Evolutionary conservation across 2,329 filamentous ascomycete species (phyloP).

Genomic region (Fusarium sp.): DNA sequence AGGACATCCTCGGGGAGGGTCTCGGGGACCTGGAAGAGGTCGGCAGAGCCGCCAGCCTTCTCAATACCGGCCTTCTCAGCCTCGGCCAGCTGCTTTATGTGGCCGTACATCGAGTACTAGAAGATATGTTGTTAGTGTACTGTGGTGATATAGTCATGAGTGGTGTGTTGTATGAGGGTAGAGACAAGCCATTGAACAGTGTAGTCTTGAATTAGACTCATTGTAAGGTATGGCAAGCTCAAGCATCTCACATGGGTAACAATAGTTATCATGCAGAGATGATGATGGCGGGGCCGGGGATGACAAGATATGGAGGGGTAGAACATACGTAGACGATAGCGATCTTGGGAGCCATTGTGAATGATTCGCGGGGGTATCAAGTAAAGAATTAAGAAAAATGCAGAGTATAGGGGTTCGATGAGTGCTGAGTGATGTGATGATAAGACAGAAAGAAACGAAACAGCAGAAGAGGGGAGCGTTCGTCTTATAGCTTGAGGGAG

Average conservation of each 20-base stretch:
- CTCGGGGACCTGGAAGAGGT: constrained; percentile 89
- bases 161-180: not conserved
- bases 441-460: not conserved
- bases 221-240: not conserved
- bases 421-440: constrained; percentile 4
- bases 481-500: constrained; percentile 42
- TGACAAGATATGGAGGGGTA: constrained; percentile 13
- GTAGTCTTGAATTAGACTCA: not conserved
- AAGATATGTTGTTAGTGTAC: constrained; percentile 27
- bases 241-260: constrained; percentile 1
- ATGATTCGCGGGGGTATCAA: constrained; percentile 30
- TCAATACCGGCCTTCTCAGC: constrained; percentile 92
- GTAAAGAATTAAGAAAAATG: constrained; percentile 16
- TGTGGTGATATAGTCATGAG: not conserved
- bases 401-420: not conserved
- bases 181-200: not conserved
- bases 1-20: constrained; percentile 88
- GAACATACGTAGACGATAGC: constrained; percentile 86
- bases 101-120: constrained; percentile 94
- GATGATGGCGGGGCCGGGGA: constrained; percentile 4
- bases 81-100: constrained; percentile 85
- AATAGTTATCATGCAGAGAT: constrained; percentile 4
- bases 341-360: constrained; percentile 87
- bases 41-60: constrained; percentile 83
- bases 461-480: constrained; percentile 28